Evolutionary conservation across 805 yeast species (phyloP), one percentile per base, ranked within the genome.

Genomic region (Ogataea dorogensis): DNA sequence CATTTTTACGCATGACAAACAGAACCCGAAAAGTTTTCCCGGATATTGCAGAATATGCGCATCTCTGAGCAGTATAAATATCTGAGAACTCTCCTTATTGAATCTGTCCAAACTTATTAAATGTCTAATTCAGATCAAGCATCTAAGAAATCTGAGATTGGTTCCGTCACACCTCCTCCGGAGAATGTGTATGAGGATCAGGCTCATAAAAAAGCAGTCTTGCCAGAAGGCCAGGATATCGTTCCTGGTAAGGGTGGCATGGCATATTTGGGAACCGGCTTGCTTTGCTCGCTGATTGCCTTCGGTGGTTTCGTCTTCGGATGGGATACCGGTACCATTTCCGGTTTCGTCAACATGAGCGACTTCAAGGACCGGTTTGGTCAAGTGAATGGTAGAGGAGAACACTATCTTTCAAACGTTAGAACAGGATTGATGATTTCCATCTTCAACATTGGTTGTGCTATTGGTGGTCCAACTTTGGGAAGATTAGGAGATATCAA

Each of bases 221-320:
- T 38, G 25, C 40, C 41, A 16, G 31, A 20, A 12, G 42, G 31
- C 9, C 49, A 37, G 17, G 44, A 36, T 7, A 30, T 31, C 15
- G 47, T 47, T 13, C 43, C 55, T 28, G 51, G 43, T 18, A 47
- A 47, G 21, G 51, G 62, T 21, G 52, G 43, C 13, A 26, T 48
- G 8, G 52, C 50, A 11, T 55, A 52, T 33, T 7, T 50, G 6
- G 48, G 50, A 17, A 60, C 55, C 10, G 59, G 58, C 10, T 7
- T 53, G 33, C 63, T 59, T 18, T 78, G 86, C 59, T 49, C 68
- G n/a, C 50, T 75, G 36, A 75, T 81, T 46, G 84, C 86, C 20
- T 81, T 81, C 45, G 87, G 86, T 64, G 89, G 88, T 30, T 81
- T 77, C 56, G 80, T 81, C 28, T 81, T 79, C 53, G 88, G 88